Evolutionary conservation across 306 rosid species (phyloP).

Genomic region (Cicer judaicum): DNA sequence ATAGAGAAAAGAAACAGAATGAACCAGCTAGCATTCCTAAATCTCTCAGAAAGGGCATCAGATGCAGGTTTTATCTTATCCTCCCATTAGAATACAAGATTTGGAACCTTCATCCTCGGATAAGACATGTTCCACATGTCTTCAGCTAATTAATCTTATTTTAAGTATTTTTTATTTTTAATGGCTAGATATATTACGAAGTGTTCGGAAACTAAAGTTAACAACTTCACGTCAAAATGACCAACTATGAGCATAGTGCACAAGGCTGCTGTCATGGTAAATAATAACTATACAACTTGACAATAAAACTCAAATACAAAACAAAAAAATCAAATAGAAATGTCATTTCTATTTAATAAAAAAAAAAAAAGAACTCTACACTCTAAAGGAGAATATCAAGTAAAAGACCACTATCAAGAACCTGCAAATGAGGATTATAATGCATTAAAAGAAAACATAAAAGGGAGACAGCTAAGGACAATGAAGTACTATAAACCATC

Average conservation of each 20-base stretch:
- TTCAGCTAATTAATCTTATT: conserved; percentile 5
- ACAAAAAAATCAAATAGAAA: conserved; percentile 20
- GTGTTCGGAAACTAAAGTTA: background rate
- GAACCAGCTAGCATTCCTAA: conserved; percentile 1
- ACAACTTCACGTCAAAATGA: background rate
- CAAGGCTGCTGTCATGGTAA: background rate
- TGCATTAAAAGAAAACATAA: conserved; percentile 35
- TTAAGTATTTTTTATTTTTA: conserved; percentile 22
- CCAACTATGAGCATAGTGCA: conserved; percentile 11
- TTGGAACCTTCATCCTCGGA: background rate
- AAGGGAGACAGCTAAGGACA: conserved; percentile 30
- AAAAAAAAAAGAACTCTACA: conserved; percentile 34
- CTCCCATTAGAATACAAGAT: conserved; percentile 13
- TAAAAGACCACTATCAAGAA: conserved; percentile 25
- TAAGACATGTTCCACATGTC: conserved; percentile 16
- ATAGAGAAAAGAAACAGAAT: conserved; percentile 18
- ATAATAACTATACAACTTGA: background rate
- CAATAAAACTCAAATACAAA: conserved; percentile 10
- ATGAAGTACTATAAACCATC: conserved; percentile 40
- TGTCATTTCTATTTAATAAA: conserved; percentile 18
- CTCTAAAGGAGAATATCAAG: background rate
- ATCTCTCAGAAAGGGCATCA: conserved; percentile 11
- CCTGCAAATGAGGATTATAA: conserved; percentile 28
- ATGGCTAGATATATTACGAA: background rate
- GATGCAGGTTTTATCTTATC: conserved; percentile 14